Conservation (phyloP, 805 yeast species). For the Maudiozyma bulderi region DNA sequence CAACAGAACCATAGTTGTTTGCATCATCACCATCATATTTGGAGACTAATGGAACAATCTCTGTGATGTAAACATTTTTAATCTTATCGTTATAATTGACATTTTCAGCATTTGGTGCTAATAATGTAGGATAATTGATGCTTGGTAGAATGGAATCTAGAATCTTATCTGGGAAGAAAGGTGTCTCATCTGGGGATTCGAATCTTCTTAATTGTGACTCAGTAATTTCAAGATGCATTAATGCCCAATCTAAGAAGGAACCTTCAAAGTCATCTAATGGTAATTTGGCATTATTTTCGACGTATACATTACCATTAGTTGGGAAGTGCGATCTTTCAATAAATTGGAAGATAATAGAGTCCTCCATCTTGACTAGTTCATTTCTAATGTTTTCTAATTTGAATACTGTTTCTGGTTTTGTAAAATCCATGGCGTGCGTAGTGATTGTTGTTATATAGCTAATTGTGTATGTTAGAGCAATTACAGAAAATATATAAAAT, state of each 20-base stretch:
- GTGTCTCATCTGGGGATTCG: constrained; percentile 89
- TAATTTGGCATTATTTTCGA: constrained; percentile 36
- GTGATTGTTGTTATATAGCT: neutral
- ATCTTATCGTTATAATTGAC: constrained; percentile 69
- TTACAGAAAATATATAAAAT: no score
- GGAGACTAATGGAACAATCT: constrained; percentile 69
- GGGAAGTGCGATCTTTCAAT: constrained; percentile 89
- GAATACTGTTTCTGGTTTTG: constrained; percentile 72
- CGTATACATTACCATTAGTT: constrained; percentile 66
- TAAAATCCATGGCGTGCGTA: constrained; percentile 57
- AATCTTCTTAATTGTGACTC: constrained; percentile 80
- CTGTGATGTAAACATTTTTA: constrained; percentile 52
- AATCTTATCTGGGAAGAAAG: constrained; percentile 69
- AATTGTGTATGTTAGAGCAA: neutral
- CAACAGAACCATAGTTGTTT: constrained; percentile 83
- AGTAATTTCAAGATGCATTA: constrained; percentile 61
- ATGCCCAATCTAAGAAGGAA: constrained; percentile 79
- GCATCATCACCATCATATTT: constrained; percentile 60
- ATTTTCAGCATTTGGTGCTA: constrained; percentile 66
- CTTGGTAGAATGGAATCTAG: constrained; percentile 68
- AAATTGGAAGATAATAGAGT: constrained; percentile 83
- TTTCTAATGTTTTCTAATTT: constrained; percentile 74
- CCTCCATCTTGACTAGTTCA: constrained; percentile 87
- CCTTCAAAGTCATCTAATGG: constrained; percentile 63
- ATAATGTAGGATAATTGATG: constrained; percentile 64